Percentiles rank a stretch among this genome's conserved stretches.
Conservation (phyloP, 805 yeast species). For the Candida oleophila region DNA sequence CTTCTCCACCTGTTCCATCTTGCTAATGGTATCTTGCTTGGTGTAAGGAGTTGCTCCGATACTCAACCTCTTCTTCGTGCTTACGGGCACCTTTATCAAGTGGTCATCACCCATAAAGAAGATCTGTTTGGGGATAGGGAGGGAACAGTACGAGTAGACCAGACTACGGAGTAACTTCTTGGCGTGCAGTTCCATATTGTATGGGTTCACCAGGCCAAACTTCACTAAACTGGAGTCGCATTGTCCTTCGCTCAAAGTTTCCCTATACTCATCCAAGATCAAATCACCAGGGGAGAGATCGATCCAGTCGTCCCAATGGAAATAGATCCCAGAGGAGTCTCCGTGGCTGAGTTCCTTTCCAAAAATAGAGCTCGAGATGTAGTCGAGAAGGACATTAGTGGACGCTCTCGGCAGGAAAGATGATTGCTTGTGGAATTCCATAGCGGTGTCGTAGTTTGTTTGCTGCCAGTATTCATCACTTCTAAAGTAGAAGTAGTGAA, state of each 20-base stretch:
- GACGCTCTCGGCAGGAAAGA: constrained; percentile 25
- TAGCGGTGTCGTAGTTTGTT: constrained; percentile 19
- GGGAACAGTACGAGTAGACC: constrained; percentile 32
- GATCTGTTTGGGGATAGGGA: constrained; percentile 26
- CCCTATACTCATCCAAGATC: constrained; percentile 17
- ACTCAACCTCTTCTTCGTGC: constrained; percentile 23
- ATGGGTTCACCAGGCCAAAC: constrained; percentile 30
- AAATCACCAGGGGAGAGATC: constrained; percentile 25
- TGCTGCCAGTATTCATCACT: constrained; percentile 19
- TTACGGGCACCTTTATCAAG: constrained; percentile 28
- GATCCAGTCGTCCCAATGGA: constrained; percentile 44
- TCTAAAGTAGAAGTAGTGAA: constrained; percentile 7
- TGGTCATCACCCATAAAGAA: constrained; percentile 23
- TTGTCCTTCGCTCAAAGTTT: constrained; percentile 16
- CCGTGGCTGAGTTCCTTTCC: not conserved
- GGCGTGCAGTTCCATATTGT: constrained; percentile 31
- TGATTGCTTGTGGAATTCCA: constrained; percentile 20
- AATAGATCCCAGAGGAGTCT: constrained; percentile 21
- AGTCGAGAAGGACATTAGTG: constrained; percentile 11
- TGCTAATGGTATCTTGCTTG: not conserved
- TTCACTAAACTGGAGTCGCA: constrained; percentile 21
- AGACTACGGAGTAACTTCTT: constrained; percentile 33
- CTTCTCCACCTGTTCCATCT: not conserved
- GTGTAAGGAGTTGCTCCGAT: not conserved
- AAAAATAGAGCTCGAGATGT: constrained; percentile 5